phyloP scores from a whole-genome alignment of 2,329 filamentous ascomycete genomes.

The Byssochlamys sp. region DNA sequence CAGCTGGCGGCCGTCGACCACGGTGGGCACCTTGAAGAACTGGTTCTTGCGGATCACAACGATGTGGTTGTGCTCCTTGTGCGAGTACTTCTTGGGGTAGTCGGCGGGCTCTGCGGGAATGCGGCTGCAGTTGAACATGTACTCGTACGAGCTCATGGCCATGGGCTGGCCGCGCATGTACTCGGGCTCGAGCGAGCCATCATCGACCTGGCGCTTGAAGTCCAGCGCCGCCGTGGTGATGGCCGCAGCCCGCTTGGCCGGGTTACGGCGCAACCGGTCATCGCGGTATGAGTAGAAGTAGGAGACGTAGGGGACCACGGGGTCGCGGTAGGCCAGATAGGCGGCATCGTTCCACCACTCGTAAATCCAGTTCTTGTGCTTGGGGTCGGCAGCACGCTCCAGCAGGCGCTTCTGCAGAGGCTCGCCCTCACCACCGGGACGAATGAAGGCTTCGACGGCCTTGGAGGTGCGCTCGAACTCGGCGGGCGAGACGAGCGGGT shows the following conservation, averaged over 20 bases:
- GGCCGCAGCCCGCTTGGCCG: conserved; percentile 83
- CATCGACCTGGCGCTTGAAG: conserved; percentile 89
- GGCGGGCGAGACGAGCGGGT: conserved; percentile 49
- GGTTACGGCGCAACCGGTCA: conserved; percentile 76
- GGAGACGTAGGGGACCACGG: conserved; percentile 92
- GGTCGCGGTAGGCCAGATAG: conserved; percentile 87
- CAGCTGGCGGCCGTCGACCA: conserved; percentile 72
- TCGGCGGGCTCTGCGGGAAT: conserved; percentile 75
- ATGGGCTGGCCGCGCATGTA: conserved; percentile 98
- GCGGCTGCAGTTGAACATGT: conserved; percentile 94
- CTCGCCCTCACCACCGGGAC: conserved; percentile 72
- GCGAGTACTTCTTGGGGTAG: conserved; percentile 69
- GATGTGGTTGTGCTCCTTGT: conserved; percentile 72
- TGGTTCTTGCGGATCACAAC: conserved; percentile 89
- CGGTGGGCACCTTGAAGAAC: conserved; percentile 84
- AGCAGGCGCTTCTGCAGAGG: conserved; percentile 80
- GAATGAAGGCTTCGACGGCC: conserved; percentile 78
- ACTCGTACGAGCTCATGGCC: conserved; percentile 96
- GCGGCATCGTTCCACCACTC: conserved; percentile 98
- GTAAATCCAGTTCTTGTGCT: conserved; percentile 82
- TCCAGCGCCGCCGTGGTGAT: conserved; percentile 76
- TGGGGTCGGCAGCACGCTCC: conserved; percentile 67
- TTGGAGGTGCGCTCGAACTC: conserved; percentile 59
- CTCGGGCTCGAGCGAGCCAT: conserved; percentile 76
- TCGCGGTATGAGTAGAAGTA: conserved; percentile 99